Percentiles rank a stretch among this genome's conserved stretches.
Evolutionary conservation across 495 filamentous ascomycete species (phyloP).

Genomic region (Pseudotulostoma volvatum): DNA sequence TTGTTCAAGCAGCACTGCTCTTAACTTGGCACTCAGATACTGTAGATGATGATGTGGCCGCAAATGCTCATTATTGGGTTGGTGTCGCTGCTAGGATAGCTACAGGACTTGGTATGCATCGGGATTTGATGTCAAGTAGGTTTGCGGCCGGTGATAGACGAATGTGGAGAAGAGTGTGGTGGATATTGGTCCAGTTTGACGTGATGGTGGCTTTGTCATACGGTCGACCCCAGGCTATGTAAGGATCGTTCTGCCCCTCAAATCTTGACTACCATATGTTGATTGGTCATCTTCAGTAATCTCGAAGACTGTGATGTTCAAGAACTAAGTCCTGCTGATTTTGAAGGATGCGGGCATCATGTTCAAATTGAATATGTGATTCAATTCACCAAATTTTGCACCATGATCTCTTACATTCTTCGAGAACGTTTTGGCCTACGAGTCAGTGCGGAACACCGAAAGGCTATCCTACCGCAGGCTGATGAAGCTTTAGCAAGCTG

Average conservation of each 20-base stretch:
- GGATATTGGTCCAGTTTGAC: conserved; percentile 32
- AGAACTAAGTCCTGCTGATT: conserved; percentile 27
- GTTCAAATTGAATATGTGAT: conserved; percentile 29
- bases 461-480: conserved; percentile 28
- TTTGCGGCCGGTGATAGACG: conserved; percentile 28
- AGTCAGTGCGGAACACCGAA: conserved; percentile 23
- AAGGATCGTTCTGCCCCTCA: conserved; percentile 6
- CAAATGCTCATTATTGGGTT: conserved; percentile 35
- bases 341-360: conserved; percentile 27
- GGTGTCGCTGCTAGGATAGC: conserved; percentile 32
- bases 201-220: conserved; percentile 33
- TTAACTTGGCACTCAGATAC: conserved; percentile 34
- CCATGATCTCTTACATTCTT: conserved; percentile 30
- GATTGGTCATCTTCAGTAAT: conserved; percentile 20
- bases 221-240: conserved; percentile 34
- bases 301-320: conserved; percentile 33
- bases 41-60: conserved; percentile 31
- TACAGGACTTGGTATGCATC: conserved; percentile 34
- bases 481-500: conserved; percentile 31
- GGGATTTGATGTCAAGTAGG: conserved; percentile 27
- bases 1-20: conserved; percentile 31
- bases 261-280: background rate
- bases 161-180: conserved; percentile 33
- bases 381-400: conserved; percentile 30
- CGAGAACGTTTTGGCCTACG: conserved; percentile 27